Percentiles rank a stretch among this genome's conserved stretches.
These are phyloP conservation scores for Chaetomium fimeti DNA, from an alignment of 495 filamentous ascomycete genomes.

Conservation along the genomic window DNA sequence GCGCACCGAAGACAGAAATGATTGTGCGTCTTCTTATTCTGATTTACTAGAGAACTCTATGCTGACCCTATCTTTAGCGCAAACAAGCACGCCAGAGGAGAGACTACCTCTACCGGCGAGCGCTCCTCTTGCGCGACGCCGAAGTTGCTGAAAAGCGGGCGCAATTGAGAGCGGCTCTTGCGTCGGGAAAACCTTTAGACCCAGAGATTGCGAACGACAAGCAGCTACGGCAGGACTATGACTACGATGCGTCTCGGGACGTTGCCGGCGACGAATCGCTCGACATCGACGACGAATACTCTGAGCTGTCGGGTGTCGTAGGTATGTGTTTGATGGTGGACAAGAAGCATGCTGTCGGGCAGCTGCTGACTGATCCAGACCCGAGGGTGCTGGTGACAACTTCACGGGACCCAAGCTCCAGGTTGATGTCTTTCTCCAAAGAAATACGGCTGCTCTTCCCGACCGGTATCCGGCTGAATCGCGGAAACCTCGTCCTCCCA, in stretches of 20 bases:
- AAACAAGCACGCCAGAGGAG: conserved; percentile 82
- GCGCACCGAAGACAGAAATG: conserved; percentile 5
- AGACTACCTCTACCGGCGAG: conserved; percentile 87
- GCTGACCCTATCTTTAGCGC: conserved; percentile 39
- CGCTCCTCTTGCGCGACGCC: conserved; percentile 73
- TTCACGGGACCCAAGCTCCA: conserved; percentile 78
- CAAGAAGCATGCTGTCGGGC: neutral
- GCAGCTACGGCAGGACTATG: conserved; percentile 79
- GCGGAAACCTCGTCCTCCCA: conserved; percentile 83
- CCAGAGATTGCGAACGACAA: conserved; percentile 88
- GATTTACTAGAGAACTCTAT: neutral
- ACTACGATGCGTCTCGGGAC: conserved; percentile 82
- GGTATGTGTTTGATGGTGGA: conserved; percentile 12
- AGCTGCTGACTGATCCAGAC: conserved; percentile 21
- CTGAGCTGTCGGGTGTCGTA: conserved; percentile 36
- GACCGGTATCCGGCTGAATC: conserved; percentile 84
- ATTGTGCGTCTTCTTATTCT: neutral
- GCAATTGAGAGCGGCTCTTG: conserved; percentile 80
- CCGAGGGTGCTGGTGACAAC: conserved; percentile 76
- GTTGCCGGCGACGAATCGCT: conserved; percentile 60
- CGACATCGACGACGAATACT: conserved; percentile 84
- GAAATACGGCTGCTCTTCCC: conserved; percentile 90
- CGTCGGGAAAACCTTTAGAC: conserved; percentile 76
- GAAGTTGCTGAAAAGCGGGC: conserved; percentile 88
- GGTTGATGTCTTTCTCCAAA: conserved; percentile 87